Conservation (phyloP, 1,284 basidiomycete genomes). For the Sporisorium sorghi region DNA sequence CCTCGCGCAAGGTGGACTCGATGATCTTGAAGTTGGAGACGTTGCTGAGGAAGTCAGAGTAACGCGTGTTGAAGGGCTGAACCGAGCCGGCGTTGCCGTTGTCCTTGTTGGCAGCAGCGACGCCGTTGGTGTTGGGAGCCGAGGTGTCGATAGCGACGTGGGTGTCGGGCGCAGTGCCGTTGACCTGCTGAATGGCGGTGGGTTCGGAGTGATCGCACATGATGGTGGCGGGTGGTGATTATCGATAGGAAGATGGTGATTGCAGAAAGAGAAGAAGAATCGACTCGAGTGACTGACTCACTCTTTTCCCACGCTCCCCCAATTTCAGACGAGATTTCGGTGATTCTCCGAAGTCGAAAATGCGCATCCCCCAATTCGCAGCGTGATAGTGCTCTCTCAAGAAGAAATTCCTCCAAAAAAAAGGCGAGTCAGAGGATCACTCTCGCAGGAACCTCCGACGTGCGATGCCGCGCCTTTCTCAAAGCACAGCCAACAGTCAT, state of each 20-base stretch:
- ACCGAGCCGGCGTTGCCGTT: conserved; percentile 44
- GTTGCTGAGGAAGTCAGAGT: conserved; percentile 67
- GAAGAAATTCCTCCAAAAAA: conserved; percentile 6
- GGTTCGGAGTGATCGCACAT: conserved; percentile 60
- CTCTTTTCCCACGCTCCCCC: not conserved
- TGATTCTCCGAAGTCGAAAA: conserved; percentile 15
- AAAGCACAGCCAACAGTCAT: not conserved
- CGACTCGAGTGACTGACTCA: not conserved
- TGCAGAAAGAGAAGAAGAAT: not conserved
- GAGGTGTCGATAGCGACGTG: conserved; percentile 62
- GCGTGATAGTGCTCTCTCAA: conserved; percentile 16
- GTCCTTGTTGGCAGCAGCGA: conserved; percentile 29
- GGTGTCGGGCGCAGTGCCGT: conserved; percentile 58
- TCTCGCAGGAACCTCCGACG: too few species aligned
- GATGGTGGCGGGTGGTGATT: conserved; percentile 7
- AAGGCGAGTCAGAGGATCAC: conserved; percentile 3
- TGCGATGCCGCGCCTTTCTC: too few species aligned
- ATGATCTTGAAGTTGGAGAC: conserved; percentile 78
- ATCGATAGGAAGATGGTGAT: conserved; percentile 4
- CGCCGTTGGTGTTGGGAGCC: conserved; percentile 37
- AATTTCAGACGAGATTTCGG: conserved; percentile 25
- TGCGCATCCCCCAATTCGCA: too few species aligned
- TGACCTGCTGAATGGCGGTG: conserved; percentile 53
- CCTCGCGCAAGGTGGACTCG: conserved; percentile 96
- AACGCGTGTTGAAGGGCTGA: conserved; percentile 59